Evolutionary conservation across 2,329 filamentous ascomycete species (phyloP).

Genomic region (Sporothrix globosa): DNA sequence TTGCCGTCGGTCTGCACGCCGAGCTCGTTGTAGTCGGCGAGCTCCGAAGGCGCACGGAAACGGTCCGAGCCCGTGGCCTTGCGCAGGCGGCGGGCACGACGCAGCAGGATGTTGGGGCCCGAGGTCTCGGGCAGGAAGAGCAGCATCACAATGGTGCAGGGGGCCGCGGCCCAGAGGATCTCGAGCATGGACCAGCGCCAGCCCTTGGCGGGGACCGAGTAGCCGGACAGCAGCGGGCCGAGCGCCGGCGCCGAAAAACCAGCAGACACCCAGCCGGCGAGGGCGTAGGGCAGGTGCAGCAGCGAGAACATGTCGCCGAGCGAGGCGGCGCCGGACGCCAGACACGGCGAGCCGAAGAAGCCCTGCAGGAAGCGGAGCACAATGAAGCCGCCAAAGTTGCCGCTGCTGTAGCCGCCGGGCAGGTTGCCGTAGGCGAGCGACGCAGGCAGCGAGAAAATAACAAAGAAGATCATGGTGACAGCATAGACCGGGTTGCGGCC

Average conservation of each 20-base stretch:
- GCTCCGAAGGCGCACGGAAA: constrained; percentile 66
- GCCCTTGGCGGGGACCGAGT: constrained; percentile 41
- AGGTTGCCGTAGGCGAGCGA: constrained; percentile 42
- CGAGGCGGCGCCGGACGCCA: constrained; percentile 65
- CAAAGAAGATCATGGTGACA: constrained; percentile 35
- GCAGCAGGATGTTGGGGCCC: constrained; percentile 55
- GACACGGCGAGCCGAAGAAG: constrained; percentile 62
- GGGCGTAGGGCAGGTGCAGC: constrained; percentile 67
- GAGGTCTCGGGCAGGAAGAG: constrained; percentile 47
- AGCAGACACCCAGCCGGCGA: constrained; percentile 73
- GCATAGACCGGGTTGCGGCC: constrained; percentile 37
- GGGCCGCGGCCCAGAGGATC: constrained; percentile 38
- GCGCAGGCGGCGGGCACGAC: constrained; percentile 57
- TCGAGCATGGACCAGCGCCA: constrained; percentile 46
- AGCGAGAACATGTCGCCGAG: constrained; percentile 66
- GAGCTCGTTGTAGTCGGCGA: constrained; percentile 43
- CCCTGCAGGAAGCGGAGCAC: constrained; percentile 72
- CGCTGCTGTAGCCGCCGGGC: constrained; percentile 32
- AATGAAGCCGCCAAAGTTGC: constrained; percentile 61
- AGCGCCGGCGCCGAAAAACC: constrained; percentile 54
- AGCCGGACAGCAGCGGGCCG: constrained; percentile 56
- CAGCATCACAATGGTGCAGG: constrained; percentile 51
- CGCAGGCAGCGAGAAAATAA: constrained; percentile 49
- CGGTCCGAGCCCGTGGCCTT: constrained; percentile 58
- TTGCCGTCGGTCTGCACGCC: constrained; percentile 46